phyloP scores from a whole-genome alignment of 768 basidiomycete species.

The Hirschioporus abietinus region DNA sequence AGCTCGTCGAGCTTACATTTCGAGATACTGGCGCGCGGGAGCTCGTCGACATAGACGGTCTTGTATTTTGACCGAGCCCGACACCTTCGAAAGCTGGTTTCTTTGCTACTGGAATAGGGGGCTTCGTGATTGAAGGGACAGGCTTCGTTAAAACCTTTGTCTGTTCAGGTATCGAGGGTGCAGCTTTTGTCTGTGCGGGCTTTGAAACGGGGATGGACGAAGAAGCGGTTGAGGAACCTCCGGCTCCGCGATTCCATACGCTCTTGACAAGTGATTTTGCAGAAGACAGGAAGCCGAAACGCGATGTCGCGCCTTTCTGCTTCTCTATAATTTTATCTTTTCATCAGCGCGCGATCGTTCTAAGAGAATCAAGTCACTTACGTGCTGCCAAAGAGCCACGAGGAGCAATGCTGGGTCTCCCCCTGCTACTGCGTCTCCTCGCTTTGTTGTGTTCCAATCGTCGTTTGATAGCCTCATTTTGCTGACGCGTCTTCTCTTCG shows the following conservation, averaged over 20 bases:
- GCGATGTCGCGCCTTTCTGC: constrained; percentile 43
- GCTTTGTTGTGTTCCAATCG: constrained; percentile 65
- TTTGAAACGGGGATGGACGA: constrained; percentile 13
- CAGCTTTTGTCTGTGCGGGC: constrained; percentile 10
- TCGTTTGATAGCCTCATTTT: constrained; percentile 55
- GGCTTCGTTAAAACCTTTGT: constrained; percentile 24
- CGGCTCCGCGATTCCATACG: constrained; percentile 61
- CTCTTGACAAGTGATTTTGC: constrained; percentile 68
- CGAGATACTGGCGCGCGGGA: neutral
- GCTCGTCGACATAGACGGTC: neutral
- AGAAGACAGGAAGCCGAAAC: constrained; percentile 64
- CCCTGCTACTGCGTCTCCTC: constrained; percentile 64
- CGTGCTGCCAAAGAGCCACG: constrained; percentile 32
- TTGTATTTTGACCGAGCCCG: neutral
- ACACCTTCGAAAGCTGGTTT: neutral
- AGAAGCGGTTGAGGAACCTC: constrained; percentile 21
- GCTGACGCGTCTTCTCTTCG: constrained; percentile 33
- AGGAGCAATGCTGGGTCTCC: constrained; percentile 34
- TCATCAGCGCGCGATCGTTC: constrained; percentile 3
- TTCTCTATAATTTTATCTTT: constrained; percentile 15
- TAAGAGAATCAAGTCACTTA: constrained; percentile 23
- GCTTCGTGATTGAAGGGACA: constrained; percentile 12
- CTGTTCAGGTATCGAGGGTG: constrained; percentile 5
- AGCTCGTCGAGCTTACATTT: neutral
- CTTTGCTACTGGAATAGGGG: constrained; percentile 4